Evolutionary conservation across 2,329 filamentous ascomycete species (phyloP).

Genomic region (Trichoderma hamatum): DNA sequence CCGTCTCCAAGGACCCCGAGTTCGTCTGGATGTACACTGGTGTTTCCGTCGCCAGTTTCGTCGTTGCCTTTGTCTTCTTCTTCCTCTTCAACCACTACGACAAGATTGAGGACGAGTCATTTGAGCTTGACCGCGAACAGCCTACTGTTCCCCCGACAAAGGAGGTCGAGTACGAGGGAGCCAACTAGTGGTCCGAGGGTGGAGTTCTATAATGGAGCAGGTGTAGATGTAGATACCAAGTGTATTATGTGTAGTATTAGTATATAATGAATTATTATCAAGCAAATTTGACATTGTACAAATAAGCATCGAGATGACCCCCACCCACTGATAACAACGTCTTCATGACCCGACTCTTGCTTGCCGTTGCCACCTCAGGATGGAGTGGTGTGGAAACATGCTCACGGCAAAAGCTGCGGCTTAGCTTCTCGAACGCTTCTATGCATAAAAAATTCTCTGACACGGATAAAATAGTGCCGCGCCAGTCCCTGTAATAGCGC

Average conservation of each 20-base stretch:
- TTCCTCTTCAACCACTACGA: constrained; percentile 45
- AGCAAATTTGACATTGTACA: not conserved
- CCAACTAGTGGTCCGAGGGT: not conserved
- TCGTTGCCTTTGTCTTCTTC: constrained; percentile 58
- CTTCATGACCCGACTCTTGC: constrained; percentile 15
- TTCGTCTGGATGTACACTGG: constrained; percentile 69
- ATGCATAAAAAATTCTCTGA: not conserved
- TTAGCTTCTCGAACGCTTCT: constrained; percentile 24
- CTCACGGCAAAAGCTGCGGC: not conserved
- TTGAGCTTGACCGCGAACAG: constrained; percentile 42
- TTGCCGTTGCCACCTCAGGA: not conserved
- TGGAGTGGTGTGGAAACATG: not conserved
- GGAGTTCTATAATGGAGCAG: constrained; percentile 1
- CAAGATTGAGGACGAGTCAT: constrained; percentile 44
- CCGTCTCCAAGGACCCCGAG: constrained; percentile 63
- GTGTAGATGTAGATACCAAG: constrained; percentile 3
- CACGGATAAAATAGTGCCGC: not conserved
- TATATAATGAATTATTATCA: constrained; percentile 3
- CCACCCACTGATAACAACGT: constrained; percentile 4
- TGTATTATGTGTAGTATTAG: constrained; percentile 15
- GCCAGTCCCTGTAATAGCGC: not conserved
- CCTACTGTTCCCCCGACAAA: constrained; percentile 12
- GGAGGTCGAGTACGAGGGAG: constrained; percentile 19
- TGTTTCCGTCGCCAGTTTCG: constrained; percentile 53
- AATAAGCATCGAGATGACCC: not conserved